Evolutionary conservation across 805 yeast genomes (phyloP), one percentile per base, ranked within the genome.

Genomic region (Cyberlindnera galapagoensis): DNA sequence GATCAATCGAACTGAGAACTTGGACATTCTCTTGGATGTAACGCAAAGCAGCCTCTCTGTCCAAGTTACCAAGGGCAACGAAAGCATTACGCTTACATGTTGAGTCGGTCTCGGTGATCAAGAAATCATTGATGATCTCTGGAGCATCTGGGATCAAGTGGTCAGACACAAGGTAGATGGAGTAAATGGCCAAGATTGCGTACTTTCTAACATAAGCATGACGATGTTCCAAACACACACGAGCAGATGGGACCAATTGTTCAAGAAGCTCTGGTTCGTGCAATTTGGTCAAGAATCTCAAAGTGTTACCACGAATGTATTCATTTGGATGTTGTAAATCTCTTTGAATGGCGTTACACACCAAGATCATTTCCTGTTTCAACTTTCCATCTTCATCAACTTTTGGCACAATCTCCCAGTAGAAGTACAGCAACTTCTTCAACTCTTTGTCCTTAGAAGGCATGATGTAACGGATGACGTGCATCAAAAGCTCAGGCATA

Each of bases 301-400:
- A 69, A 8, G 97, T 90, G 51, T 86, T 86, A 47, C 99, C 99
- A 52, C 97, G 76, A 44, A 92, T 81, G 56, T 80, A 92, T 62
- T 92, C 98, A 66, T 92, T 92, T 31, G 98, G 96, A 62, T 94
- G 98, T 62, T 88, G 97, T 49, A 92, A 72, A 57, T 92, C 99
- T 59, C 87, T 88, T 60, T 92, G 94, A 52, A 92, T 86, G 33
- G 97, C 96, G 59, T 94, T 94, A 66, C 97, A 92, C 31, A 90
- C 97, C 43, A 92, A 74, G 60, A 94, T 90, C 97, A 92, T 92
- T 64, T 92, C 99, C 59, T 90, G 97, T 63, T 85, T 85, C 69
- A 94, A 74, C 58, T 85, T 86, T 4, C 97, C 97, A 33, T 81
- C 81, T 22, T 70, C 67, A 48, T 86, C 94, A 44, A 81, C 67